Evolutionary conservation across 345 rosid species (phyloP), one percentile per base, ranked within the genome.

Genomic region (Cardamine chenopodiifolia): DNA sequence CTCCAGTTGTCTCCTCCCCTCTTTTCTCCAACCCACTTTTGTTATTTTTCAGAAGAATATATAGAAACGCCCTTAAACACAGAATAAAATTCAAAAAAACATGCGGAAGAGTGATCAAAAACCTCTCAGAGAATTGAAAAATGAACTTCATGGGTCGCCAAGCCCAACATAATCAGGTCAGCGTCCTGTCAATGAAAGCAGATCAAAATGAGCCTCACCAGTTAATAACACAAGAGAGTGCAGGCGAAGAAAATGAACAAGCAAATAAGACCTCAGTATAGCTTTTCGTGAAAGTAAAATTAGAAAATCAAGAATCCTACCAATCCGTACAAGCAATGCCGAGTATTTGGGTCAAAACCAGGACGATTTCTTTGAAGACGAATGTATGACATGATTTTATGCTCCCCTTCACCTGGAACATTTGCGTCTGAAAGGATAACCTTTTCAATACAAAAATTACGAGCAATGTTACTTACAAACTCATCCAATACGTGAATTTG

Each of bases 121-220:
- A 96, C 99, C 99, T 96, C 98, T 76, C 99, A 81, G 61, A 96
- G 98, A 70, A 96, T 90, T 31, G 99, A 96, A 78, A 96, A 96
- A 79, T 96, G 98, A 79, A 89, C 72, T 82, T 96, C 99, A 66
- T 96, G 99, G 14, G 99, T 88, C 35, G 99, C 99, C 89, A 96
- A 78, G 32, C 87, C 98, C 82, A 96, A 82, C 99, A 96, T 92
- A 68, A 96, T 96, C 67, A 96, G 71, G 82, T 96, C 99, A 8
- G 99, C 99, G 67, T 96, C 99, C 99, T 96, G 85, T 68, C 71
- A 84, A 44, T 42, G 66, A 59, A 75, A 71, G 73, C 39, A 48
- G 37, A 29, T 55, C 9, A 44, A 62, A 66, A 63, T 37, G 72
- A 59, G 63, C 29, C 32, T 44, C 8, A 35, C 56, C 39, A 78